These are phyloP conservation scores for Solanum pimpinellifolium DNA, from an alignment of 257 asterid genomes.

Conservation along the genomic window DNA sequence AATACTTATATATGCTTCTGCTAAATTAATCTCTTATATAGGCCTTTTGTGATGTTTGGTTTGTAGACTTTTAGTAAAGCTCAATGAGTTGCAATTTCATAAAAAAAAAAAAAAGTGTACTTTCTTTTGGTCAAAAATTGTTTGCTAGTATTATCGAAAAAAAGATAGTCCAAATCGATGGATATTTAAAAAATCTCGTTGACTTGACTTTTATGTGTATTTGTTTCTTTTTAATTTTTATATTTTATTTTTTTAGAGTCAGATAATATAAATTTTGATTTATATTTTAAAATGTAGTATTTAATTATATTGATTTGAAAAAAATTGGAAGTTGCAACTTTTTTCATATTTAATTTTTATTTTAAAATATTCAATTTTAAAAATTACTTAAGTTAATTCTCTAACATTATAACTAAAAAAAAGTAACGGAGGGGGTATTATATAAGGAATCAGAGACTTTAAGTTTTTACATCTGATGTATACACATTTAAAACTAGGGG, in stretches of 20 bases:
- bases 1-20: not conserved
- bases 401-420: too few relatives aligned
- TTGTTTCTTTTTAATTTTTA: too few relatives aligned
- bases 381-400: too few relatives aligned
- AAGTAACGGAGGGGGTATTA: too few relatives aligned
- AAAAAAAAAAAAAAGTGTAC: not conserved
- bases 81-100: not conserved
- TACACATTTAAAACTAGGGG: too few relatives aligned
- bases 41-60: not conserved
- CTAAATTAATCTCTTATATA: not conserved
- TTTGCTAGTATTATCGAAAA: not conserved
- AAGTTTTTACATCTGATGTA: too few relatives aligned
- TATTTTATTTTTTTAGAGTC: not conserved
- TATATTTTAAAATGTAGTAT: not conserved
- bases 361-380: too few relatives aligned
- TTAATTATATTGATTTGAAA: not conserved
- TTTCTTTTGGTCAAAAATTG: not conserved
- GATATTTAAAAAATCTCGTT: not conserved
- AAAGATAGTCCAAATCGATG: not conserved
- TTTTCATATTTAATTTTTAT: too few relatives aligned
- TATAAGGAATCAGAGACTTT: not conserved
- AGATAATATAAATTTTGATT: rapidly evolving
- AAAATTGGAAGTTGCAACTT: too few relatives aligned
- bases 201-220: not conserved
- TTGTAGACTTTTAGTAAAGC: not conserved